Percentiles rank a stretch among this genome's conserved stretches.
phyloP scores from a whole-genome alignment of 306 rosid species.

The Hippophae tibetana region DNA sequence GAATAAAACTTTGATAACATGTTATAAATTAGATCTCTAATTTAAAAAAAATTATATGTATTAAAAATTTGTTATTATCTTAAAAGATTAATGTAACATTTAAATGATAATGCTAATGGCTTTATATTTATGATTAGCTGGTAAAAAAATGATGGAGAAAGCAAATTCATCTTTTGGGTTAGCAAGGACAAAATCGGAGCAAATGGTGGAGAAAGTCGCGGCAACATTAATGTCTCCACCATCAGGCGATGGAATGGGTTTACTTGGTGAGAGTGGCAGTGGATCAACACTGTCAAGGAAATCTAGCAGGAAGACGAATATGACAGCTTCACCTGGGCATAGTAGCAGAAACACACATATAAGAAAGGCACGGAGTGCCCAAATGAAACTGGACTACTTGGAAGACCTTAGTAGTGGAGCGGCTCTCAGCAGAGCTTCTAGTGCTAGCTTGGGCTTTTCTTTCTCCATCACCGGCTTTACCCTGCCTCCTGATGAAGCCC shows the following conservation, averaged over 20 bases:
- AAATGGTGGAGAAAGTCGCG: conserved; percentile 42
- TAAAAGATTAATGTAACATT: no score
- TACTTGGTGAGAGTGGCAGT: conserved; percentile 7
- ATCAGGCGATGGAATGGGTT: conserved; percentile 17
- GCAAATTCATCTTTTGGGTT: conserved; percentile 24
- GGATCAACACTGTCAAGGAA: conserved; percentile 43
- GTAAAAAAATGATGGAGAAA: conserved; percentile 36
- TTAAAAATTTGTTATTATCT: no score
- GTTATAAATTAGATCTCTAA: no score
- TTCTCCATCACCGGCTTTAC: conserved; percentile 91
- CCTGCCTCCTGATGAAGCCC: conserved; percentile 75
- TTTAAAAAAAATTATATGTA: no score
- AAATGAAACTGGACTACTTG: conserved; percentile 51
- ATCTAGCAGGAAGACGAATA: conserved; percentile 53
- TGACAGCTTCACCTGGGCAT: conserved; percentile 47
- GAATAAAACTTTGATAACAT: no score
- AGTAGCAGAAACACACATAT: conserved; percentile 59
- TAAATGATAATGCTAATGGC: no score
- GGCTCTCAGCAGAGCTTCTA: conserved; percentile 82
- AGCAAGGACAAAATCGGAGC: conserved; percentile 71
- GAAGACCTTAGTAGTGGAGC: conserved; percentile 76
- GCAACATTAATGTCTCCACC: conserved; percentile 44
- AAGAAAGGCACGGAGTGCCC: conserved; percentile 84
- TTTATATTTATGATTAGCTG: no score
- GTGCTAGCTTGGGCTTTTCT: conserved; percentile 92